Conservation (phyloP, 2,329 filamentous ascomycete species). For the Akanthomyces dipterigenus region DNA sequence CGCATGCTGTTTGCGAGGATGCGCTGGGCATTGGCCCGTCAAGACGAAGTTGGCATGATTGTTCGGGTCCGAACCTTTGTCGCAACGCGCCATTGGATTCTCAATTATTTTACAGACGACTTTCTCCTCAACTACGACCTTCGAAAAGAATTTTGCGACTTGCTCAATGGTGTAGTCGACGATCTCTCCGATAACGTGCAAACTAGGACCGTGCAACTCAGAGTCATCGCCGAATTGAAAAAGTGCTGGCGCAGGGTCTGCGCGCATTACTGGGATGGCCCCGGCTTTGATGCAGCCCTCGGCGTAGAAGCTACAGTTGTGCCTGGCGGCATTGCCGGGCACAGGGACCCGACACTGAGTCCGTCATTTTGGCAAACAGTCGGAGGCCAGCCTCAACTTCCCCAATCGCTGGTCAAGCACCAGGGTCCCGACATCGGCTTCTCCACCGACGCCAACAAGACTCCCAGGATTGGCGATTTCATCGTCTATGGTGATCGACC, state of each 20-base stretch:
- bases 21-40: slow-evolving; percentile 74
- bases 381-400: slow-evolving; percentile 37
- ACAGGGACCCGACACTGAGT: slow-evolving; percentile 48
- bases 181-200: slow-evolving; percentile 42
- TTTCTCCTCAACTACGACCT: slow-evolving; percentile 73
- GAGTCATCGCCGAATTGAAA: slow-evolving; percentile 89
- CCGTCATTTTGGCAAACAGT: slow-evolving; percentile 47
- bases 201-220: slow-evolving; percentile 54
- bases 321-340: slow-evolving; percentile 66
- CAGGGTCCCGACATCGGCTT: slow-evolving; percentile 30
- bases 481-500: slow-evolving; percentile 39
- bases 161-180: slow-evolving; percentile 63
- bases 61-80: slow-evolving; percentile 96
- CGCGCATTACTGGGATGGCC: slow-evolving; percentile 78
- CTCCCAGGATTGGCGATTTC: slow-evolving; percentile 41
- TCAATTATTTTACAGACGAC: slow-evolving; percentile 97
- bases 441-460: slow-evolving; percentile 39
- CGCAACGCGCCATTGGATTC: slow-evolving; percentile 89
- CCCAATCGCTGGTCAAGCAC: slow-evolving; percentile 20
- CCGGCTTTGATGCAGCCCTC: slow-evolving; percentile 56
- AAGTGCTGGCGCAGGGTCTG: slow-evolving; percentile 95
- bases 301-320: slow-evolving; percentile 60
- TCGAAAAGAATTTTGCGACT: slow-evolving; percentile 69
- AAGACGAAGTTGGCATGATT: slow-evolving; percentile 81
- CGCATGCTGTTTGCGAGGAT: slow-evolving; percentile 79